Conservation (phyloP, 371 early-diverging fungal species). For the Blakeslea trispora region DNA sequence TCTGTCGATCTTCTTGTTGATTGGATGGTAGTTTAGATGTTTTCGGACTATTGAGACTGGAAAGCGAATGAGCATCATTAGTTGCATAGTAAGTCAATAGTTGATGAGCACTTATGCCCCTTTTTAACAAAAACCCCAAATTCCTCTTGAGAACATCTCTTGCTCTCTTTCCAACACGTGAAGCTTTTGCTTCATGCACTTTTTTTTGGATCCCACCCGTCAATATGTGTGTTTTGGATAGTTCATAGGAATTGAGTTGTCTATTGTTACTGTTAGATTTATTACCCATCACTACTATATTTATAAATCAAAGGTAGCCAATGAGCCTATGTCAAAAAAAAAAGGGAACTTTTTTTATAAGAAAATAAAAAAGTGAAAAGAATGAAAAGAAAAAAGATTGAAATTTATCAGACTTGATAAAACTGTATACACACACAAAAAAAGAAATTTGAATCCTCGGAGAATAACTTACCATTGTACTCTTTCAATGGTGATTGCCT, state of each 20-base stretch:
- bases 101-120: constrained; percentile 6
- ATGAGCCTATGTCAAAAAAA: constrained; percentile 1
- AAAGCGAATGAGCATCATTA: constrained; percentile 3
- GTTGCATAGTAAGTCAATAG: constrained; percentile 14
- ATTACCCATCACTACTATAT: constrained; percentile 22
- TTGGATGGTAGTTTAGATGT: constrained; percentile 6
- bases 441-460: too few species aligned
- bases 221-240: constrained; percentile 12
- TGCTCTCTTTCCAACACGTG: constrained; percentile 21
- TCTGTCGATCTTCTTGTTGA: constrained; percentile 14
- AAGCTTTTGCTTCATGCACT: constrained; percentile 9
- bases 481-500: neutral
- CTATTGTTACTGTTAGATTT: constrained; percentile 11
- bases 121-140: constrained; percentile 22
- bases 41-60: neutral
- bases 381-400: neutral
- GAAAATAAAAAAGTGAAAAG: neutral
- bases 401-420: neutral
- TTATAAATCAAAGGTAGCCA: constrained; percentile 4
- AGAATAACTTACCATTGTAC: constrained; percentile 20
- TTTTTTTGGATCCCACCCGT: constrained; percentile 20
- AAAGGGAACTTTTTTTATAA: constrained; percentile 4
- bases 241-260: constrained; percentile 7
- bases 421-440: too few species aligned
- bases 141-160: constrained; percentile 22